phyloP scores from a whole-genome alignment of 1,284 basidiomycete species.

The Rhodotorula sp. region DNA sequence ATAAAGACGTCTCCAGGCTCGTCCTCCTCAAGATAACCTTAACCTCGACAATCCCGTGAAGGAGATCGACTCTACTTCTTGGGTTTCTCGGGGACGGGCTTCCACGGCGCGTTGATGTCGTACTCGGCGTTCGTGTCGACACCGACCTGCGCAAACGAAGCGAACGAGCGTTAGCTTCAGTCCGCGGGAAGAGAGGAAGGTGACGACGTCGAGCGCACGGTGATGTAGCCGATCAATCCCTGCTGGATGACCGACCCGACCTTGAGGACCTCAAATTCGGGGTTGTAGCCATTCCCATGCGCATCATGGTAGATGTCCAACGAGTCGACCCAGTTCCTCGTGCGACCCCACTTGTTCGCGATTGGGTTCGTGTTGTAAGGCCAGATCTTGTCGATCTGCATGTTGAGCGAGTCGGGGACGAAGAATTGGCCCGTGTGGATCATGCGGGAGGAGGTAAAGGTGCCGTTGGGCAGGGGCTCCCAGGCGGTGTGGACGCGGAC shows the following conservation, averaged over 20 bases:
- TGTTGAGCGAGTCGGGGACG: conserved; percentile 52
- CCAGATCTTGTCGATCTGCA: conserved; percentile 48
- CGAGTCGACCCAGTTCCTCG: conserved; percentile 54
- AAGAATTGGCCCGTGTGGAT: conserved; percentile 55
- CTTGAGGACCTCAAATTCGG: conserved; percentile 52
- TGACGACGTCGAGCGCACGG: conserved; percentile 22
- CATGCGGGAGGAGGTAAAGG: conserved; percentile 47
- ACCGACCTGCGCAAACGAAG: conserved; percentile 39
- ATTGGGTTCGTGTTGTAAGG: conserved; percentile 53
- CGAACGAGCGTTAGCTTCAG: too few relatives aligned
- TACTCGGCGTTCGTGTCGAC: conserved; percentile 41
- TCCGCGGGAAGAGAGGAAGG: too few relatives aligned
- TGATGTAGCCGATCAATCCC: conserved; percentile 53
- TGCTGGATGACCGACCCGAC: conserved; percentile 52
- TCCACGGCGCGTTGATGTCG: conserved; percentile 27
- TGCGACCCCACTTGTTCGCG: conserved; percentile 49
- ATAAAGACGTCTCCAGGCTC: too few relatives aligned
- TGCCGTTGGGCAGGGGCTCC: conserved; percentile 48
- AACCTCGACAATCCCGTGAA: too few relatives aligned
- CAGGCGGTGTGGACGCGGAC: conserved; percentile 52
- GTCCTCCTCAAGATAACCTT: too few relatives aligned
- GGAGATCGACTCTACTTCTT: neutral
- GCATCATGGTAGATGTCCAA: conserved; percentile 52
- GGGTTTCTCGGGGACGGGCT: conserved; percentile 10
- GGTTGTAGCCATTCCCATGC: conserved; percentile 49